Conservation (phyloP, 306 rosid genomes). For the Begonia loranthoides region DNA sequence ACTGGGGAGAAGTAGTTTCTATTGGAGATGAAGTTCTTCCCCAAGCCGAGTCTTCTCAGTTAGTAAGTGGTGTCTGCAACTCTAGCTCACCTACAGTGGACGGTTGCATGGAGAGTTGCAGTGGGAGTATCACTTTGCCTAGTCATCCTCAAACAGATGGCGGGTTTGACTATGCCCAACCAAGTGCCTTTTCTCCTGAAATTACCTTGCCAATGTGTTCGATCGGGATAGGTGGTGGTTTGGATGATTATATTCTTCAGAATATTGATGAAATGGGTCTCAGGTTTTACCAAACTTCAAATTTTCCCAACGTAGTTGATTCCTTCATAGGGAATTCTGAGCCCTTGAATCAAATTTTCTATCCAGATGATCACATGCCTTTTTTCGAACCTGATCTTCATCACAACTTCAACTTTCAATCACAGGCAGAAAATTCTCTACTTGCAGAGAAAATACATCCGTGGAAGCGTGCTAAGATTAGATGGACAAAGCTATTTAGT, state of each 20-base stretch:
- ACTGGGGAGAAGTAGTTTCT: conserved; percentile 31
- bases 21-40: conserved; percentile 60
- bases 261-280: conserved; percentile 40
- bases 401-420: conserved; percentile 19
- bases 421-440: conserved; percentile 37
- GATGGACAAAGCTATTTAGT: conserved; percentile 79
- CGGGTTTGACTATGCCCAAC: conserved; percentile 47
- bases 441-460: conserved; percentile 42
- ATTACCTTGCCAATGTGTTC: conserved; percentile 67
- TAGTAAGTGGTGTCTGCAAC: conserved; percentile 26
- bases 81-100: conserved; percentile 46
- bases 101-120: conserved; percentile 46
- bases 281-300: conserved; percentile 40
- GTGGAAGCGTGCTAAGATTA: conserved; percentile 42
- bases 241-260: conserved; percentile 63
- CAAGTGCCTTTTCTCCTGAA: conserved; percentile 58
- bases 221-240: conserved; percentile 35
- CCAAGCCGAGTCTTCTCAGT: conserved; percentile 28
- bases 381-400: conserved; percentile 45
- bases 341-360: conserved; percentile 44
- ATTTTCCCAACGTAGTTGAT: conserved; percentile 49
- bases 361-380: conserved; percentile 51
- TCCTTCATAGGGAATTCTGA: conserved; percentile 56
- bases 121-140: conserved; percentile 48
- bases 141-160: conserved; percentile 39